A percentile compares a stretch with the other conserved stretches of the same genome.
Conservation (phyloP, 345 rosid species). For the Camelina neglecta region DNA sequence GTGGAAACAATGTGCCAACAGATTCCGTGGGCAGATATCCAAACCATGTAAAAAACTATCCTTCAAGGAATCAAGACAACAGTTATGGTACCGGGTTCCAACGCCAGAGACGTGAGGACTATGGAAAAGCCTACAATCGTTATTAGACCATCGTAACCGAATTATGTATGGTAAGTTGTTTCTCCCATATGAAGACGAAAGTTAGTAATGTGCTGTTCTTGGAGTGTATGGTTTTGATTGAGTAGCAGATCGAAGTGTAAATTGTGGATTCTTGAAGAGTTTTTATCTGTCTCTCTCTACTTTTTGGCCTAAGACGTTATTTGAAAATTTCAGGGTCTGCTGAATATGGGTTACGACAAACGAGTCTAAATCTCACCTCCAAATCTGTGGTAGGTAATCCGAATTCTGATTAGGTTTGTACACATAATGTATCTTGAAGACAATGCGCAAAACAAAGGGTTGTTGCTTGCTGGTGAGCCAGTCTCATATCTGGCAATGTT, state of each 20-base stretch:
- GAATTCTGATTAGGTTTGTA: too few relatives aligned
- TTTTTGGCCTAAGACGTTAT: too few relatives aligned
- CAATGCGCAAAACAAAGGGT: too few relatives aligned
- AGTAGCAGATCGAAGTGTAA: background rate
- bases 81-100: conserved; percentile 61
- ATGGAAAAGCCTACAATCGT: conserved; percentile 79
- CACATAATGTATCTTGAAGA: too few relatives aligned
- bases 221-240: conserved; percentile 12
- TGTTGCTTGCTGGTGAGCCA: too few relatives aligned
- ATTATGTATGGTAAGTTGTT: conserved; percentile 67
- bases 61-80: conserved; percentile 72
- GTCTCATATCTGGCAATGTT: too few relatives aligned
- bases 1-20: conserved; percentile 57
- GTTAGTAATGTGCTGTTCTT: conserved; percentile 8
- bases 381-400: too few relatives aligned
- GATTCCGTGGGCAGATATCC: conserved; percentile 72
- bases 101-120: conserved; percentile 80
- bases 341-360: too few relatives aligned
- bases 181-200: conserved; percentile 37
- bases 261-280: too few relatives aligned
- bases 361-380: too few relatives aligned
- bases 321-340: too few relatives aligned
- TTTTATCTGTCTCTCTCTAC: too few relatives aligned
- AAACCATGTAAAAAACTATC: conserved; percentile 65
- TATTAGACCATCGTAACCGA: conserved; percentile 53